phyloP scores from a whole-genome alignment of 352 stramenopile genomes.

The Globisporangium yorkense region DNA sequence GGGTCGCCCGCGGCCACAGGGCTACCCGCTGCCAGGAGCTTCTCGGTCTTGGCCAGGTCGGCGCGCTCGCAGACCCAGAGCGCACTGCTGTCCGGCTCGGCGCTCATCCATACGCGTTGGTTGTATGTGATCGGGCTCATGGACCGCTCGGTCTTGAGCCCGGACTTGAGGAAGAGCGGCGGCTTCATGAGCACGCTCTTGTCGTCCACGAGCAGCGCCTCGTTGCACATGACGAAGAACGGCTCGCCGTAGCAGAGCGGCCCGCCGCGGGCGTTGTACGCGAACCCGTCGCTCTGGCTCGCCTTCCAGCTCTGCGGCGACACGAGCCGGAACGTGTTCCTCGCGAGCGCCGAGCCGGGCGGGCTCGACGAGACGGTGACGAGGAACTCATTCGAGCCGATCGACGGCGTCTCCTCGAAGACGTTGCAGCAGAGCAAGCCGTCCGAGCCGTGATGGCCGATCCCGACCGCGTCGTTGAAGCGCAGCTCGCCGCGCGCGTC shows the following conservation, averaged over 20 bases:
- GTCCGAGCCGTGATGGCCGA: slow-evolving; percentile 49
- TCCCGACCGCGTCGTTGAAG: slow-evolving; percentile 53
- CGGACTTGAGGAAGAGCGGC: slow-evolving; percentile 78
- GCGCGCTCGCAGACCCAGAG: slow-evolving; percentile 67
- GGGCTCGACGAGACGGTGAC: slow-evolving; percentile 32
- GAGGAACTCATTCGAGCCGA: slow-evolving; percentile 72
- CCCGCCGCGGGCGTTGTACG: slow-evolving; percentile 13
- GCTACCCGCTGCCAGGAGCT: slow-evolving; percentile 52
- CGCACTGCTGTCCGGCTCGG: slow-evolving; percentile 57
- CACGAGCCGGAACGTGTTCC: slow-evolving; percentile 70
- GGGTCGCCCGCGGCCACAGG: slow-evolving; percentile 39
- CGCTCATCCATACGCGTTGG: slow-evolving; percentile 66
- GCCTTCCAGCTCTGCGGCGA: slow-evolving; percentile 38
- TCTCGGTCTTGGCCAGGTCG: slow-evolving; percentile 55
- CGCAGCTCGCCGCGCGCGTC: slow-evolving; percentile 24
- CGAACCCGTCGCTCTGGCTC: slow-evolving; percentile 18
- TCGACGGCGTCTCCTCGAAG: slow-evolving; percentile 78
- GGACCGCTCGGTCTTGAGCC: slow-evolving; percentile 70
- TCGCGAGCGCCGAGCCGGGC: slow-evolving; percentile 21
- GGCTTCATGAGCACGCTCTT: slow-evolving; percentile 64
- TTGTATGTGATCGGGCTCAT: slow-evolving; percentile 88
- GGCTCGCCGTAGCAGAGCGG: slow-evolving; percentile 69
- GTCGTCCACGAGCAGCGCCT: slow-evolving; percentile 70
- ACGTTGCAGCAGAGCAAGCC: slow-evolving; percentile 61
- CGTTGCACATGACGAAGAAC: slow-evolving; percentile 80